phyloP scores from a whole-genome alignment of 768 basidiomycete species.

The Rhizopogon salebrosus region DNA sequence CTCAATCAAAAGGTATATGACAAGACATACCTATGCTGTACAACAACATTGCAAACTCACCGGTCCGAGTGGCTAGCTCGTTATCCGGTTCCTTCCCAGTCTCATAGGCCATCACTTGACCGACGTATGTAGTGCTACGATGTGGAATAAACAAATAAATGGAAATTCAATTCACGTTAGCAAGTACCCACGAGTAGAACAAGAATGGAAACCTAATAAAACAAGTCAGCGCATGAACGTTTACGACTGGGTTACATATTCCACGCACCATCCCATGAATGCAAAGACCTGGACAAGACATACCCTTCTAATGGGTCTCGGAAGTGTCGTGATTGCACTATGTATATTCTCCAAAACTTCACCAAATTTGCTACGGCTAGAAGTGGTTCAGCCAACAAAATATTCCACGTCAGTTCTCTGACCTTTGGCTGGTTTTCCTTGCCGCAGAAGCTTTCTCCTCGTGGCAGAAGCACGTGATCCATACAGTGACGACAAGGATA shows the following conservation, averaged over 20 bases:
- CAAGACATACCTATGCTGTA: constrained; percentile 71
- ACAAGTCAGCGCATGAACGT: constrained; percentile 3
- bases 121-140: constrained; percentile 83
- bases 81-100: constrained; percentile 66
- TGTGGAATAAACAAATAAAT: neutral
- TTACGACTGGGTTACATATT: neutral
- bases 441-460: constrained; percentile 68
- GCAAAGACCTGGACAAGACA: constrained; percentile 93
- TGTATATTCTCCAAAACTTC: constrained; percentile 80
- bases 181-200: constrained; percentile 69
- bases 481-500: constrained; percentile 76
- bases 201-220: constrained; percentile 83
- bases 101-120: constrained; percentile 89
- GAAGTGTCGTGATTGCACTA: constrained; percentile 66
- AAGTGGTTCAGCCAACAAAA: neutral
- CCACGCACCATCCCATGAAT: constrained; percentile 88
- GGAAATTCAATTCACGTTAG: neutral
- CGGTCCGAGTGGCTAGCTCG: constrained; percentile 79
- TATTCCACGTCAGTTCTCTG: constrained; percentile 2
- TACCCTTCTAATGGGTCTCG: constrained; percentile 79
- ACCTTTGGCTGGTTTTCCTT: constrained; percentile 24
- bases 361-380: constrained; percentile 45
- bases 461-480: constrained; percentile 83
- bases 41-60: constrained; percentile 84
- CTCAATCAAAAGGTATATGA: neutral